These are phyloP conservation scores for Penicillium thymicola DNA, from an alignment of 2,329 filamentous ascomycete species.

Conservation along the genomic window DNA sequence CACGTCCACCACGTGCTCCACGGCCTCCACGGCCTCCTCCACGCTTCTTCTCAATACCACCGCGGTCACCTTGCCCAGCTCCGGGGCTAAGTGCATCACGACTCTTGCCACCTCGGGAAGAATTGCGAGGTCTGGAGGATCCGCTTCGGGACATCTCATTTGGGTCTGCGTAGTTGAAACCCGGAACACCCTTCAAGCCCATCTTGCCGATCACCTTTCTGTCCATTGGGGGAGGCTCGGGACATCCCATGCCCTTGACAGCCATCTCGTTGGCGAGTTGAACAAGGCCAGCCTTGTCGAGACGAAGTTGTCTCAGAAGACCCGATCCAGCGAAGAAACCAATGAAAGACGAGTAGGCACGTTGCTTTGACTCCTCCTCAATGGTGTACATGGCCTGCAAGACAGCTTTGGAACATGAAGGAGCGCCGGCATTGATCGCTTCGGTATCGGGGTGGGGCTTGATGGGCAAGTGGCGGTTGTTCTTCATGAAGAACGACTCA, in stretches of 20 bases:
- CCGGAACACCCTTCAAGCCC: slow-evolving; percentile 39
- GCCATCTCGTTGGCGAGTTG: slow-evolving; percentile 39
- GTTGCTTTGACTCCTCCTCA: slow-evolving; percentile 34
- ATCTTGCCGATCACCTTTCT: slow-evolving; percentile 40
- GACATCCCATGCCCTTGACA: slow-evolving; percentile 36
- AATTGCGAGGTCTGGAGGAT: slow-evolving; percentile 11
- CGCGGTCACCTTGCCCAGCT: slow-evolving; percentile 18
- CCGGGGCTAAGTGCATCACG: slow-evolving; percentile 27
- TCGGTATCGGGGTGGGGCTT: slow-evolving; percentile 45
- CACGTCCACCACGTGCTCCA: slow-evolving; percentile 12
- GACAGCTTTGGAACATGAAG: slow-evolving; percentile 32
- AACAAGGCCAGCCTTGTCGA: slow-evolving; percentile 35
- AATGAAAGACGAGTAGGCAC: slow-evolving; percentile 38
- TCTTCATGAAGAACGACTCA: slow-evolving; percentile 52
- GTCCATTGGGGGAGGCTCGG: slow-evolving; percentile 38
- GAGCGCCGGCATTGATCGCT: slow-evolving; percentile 38
- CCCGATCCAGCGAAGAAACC: slow-evolving; percentile 36
- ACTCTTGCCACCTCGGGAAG: slow-evolving; percentile 12
- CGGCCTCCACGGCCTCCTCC: slow-evolving; percentile 18
- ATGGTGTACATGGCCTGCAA: slow-evolving; percentile 27
- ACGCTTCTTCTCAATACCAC: slow-evolving; percentile 21
- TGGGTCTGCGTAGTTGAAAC: slow-evolving; percentile 31
- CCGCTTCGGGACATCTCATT: slow-evolving; percentile 9
- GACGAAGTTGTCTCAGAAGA: slow-evolving; percentile 30
- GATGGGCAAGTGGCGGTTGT: slow-evolving; percentile 51